Evolutionary conservation across 495 filamentous ascomycete species (phyloP).

Genomic region (Cercophora samala): DNA sequence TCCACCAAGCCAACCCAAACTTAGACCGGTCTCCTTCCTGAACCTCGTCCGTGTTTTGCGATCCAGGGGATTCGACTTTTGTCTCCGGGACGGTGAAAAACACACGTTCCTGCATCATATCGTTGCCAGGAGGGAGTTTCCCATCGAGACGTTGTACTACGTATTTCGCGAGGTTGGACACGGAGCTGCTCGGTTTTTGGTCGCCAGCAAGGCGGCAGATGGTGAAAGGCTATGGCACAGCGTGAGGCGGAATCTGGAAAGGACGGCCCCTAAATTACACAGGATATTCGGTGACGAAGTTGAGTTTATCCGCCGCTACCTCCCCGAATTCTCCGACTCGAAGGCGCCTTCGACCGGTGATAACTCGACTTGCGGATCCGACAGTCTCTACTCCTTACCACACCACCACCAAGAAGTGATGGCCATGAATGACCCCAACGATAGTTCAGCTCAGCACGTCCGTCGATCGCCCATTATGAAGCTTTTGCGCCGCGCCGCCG

Average conservation of each 20-base stretch:
- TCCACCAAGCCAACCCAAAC: conserved; percentile 27
- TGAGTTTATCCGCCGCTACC: conserved; percentile 35
- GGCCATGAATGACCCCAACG: conserved; percentile 15
- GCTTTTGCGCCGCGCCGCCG: conserved; percentile 27
- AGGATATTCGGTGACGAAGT: conserved; percentile 36
- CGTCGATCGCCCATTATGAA: conserved; percentile 34
- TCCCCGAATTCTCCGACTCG: conserved; percentile 33
- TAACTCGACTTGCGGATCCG: conserved; percentile 28
- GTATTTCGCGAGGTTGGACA: conserved; percentile 34
- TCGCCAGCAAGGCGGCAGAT: conserved; percentile 29
- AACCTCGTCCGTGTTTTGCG: conserved; percentile 32
- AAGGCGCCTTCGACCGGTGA: conserved; percentile 29
- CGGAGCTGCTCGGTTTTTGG: conserved; percentile 33
- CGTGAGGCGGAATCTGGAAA: conserved; percentile 30
- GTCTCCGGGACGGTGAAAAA: conserved; percentile 32
- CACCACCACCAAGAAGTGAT: conserved; percentile 7
- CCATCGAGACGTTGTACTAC: conserved; percentile 31
- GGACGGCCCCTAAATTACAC: conserved; percentile 30
- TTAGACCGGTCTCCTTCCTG: conserved; percentile 32
- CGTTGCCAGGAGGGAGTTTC: conserved; percentile 30
- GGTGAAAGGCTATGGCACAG: conserved; percentile 34
- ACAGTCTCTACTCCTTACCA: conserved; percentile 18
- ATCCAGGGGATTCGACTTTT: conserved; percentile 34
- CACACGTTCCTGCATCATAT: conserved; percentile 33
- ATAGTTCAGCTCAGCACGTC: conserved; percentile 24